Percentiles rank a stretch among this genome's conserved stretches.
Conservation (phyloP, 257 asterid genomes). For the Hygrophila difformis region DNA sequence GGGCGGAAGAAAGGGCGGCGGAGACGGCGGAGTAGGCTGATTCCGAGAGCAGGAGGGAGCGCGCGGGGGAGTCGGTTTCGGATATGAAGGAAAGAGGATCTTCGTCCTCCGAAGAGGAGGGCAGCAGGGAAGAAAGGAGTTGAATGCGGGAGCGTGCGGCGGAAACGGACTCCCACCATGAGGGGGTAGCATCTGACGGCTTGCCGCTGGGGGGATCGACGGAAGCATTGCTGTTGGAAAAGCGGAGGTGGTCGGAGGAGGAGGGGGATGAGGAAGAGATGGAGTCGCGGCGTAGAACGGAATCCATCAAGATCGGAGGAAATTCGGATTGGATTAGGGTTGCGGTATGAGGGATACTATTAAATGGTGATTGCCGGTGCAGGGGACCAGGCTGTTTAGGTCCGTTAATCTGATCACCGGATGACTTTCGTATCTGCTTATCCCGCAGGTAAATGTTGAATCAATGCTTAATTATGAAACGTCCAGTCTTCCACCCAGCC, state of each 20-base stretch:
- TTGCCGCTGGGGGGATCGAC: conserved; percentile 19
- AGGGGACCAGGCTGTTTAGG: too few relatives aligned
- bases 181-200: conserved; percentile 64
- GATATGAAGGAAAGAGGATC: conserved; percentile 53
- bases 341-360: too few relatives aligned
- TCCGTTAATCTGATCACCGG: too few relatives aligned
- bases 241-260: conserved; percentile 30
- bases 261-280: conserved; percentile 65
- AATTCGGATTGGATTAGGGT: conserved; percentile 14
- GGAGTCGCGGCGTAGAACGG: conserved; percentile 52
- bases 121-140: conserved; percentile 62
- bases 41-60: conserved; percentile 79
- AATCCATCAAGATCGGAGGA: conserved; percentile 64
- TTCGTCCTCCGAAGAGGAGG: conserved; percentile 22
- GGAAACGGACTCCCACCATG: conserved; percentile 98
- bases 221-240: conserved; percentile 19
- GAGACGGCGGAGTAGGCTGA: conserved; percentile 58
- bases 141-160: conserved; percentile 92
- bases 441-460: too few relatives aligned
- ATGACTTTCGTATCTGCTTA: too few relatives aligned
- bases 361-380: too few relatives aligned
- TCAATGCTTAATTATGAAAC: too few relatives aligned
- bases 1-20: conserved; percentile 38
- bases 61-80: conserved; percentile 89
- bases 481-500: too few relatives aligned